Conservation (phyloP, 1,284 basidiomycete species). For the Apiotrichum gamsii region DNA sequence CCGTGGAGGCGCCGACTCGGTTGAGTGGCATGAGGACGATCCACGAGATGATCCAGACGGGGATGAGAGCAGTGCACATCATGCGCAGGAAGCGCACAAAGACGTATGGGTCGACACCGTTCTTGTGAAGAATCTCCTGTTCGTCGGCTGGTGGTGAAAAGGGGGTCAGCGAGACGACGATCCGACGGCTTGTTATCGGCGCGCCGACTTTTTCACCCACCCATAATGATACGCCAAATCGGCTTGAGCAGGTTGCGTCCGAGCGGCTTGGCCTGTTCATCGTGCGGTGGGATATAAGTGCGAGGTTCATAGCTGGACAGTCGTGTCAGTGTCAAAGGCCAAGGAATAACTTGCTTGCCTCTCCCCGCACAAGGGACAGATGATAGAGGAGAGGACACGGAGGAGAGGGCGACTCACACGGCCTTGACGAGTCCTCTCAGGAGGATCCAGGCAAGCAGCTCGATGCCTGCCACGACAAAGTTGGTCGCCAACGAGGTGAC, state of each 20-base stretch:
- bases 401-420: slow-evolving; percentile 29
- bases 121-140: slow-evolving; percentile 50
- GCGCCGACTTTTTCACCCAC: too few species aligned
- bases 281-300: slow-evolving; percentile 53
- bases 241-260: slow-evolving; percentile 29
- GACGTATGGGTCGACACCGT: slow-evolving; percentile 62
- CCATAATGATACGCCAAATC: slow-evolving; percentile 34
- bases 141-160: slow-evolving; percentile 42
- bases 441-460: slow-evolving; percentile 62
- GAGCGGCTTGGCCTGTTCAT: slow-evolving; percentile 33
- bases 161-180: too few species aligned
- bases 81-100: slow-evolving; percentile 62
- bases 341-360: too few species aligned
- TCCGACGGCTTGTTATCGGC: too few species aligned
- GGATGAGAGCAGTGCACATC: slow-evolving; percentile 60
- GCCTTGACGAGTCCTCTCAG: slow-evolving; percentile 44
- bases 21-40: slow-evolving; percentile 59
- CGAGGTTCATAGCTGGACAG: slow-evolving; percentile 68
- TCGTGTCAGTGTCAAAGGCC: too few species aligned
- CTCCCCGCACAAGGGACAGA: too few species aligned
- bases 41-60: slow-evolving; percentile 60
- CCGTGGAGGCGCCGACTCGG: slow-evolving; percentile 48
- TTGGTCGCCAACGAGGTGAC: slow-evolving; percentile 59
- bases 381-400: too few species aligned
- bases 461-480: slow-evolving; percentile 53